These are phyloP conservation scores for Talaromyces sp. DNA, from an alignment of 2,329 filamentous ascomycete genomes.

Conservation along the genomic window DNA sequence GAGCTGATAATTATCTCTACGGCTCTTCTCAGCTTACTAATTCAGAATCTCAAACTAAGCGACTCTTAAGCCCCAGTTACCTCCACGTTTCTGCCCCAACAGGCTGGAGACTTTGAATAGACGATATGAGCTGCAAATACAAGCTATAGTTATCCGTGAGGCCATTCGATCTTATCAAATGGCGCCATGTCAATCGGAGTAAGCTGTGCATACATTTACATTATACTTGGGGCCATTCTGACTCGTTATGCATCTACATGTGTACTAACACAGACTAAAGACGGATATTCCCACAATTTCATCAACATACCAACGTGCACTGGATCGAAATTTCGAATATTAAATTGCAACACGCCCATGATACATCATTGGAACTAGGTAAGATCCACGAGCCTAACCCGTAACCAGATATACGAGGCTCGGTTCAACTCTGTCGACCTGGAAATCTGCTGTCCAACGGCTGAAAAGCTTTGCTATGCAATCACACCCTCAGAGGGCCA, in stretches of 20 bases:
- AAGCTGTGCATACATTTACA: neutral
- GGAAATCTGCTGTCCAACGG: neutral
- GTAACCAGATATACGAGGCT: neutral
- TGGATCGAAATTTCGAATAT: neutral
- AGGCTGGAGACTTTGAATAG: neutral
- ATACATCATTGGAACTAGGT: neutral
- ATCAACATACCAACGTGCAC: neutral
- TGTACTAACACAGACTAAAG: neutral
- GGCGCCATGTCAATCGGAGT: neutral
- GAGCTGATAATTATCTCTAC: neutral
- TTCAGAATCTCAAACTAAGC: neutral
- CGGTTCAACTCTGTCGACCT: neutral
- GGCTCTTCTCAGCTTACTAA: neutral
- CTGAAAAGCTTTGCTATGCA: neutral
- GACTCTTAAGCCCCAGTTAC: neutral
- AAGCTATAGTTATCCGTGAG: neutral
- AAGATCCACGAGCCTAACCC: neutral
- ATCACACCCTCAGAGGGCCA: neutral
- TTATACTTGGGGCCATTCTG: neutral
- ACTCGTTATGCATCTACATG: neutral
- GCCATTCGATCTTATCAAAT: neutral
- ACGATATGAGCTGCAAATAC: neutral
- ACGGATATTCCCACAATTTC: neutral
- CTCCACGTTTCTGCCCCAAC: neutral
- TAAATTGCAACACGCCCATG: neutral